Evolutionary conservation across 2,329 filamentous ascomycete genomes (phyloP), one percentile per base, ranked within the genome.

Genomic region (Pseudogymnoascus sp.): DNA sequence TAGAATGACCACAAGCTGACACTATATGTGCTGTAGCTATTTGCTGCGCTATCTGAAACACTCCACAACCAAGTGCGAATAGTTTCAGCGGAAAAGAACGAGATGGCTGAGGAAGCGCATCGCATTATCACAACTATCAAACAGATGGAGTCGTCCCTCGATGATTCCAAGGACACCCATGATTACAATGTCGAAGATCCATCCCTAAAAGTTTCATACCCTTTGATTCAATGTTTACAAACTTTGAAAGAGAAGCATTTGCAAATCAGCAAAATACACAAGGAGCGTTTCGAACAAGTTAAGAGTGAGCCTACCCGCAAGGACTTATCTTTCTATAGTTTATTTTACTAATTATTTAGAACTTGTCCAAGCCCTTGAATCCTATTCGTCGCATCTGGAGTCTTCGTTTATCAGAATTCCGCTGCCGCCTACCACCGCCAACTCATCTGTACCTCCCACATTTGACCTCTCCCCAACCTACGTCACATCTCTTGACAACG

Each of bases 351-450:
- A 38, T 21, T 60, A 1, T n/a, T 14, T 69, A 95, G 91, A 97
- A 80, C 88, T 99, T 67, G 92, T 92, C 23, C 86, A 95, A 76
- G 93, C 93, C 3, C 87, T 99, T 60, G 89, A 96, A 73, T 97
- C 93, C 4, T 99, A 97, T 75, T 96, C 94, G 1, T 96, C 91
- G 8, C 94, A 97, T 74, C 89, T 99, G 56, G 94, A 99, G 74
- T 79, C 90, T 10, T 88, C 88, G 2, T 97, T 97, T 74, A 84
- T 97, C 67, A 85, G 87, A 72, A 87, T 97, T 71, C 83, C 88
- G 42, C 84, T 99, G 5, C 94, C 94, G 1, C 93, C 93, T 0
- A 92, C 89, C 2, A 85, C 84, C 1, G 85, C 88, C 4, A 89
- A 91, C 68, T 85, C 90, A 53, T 86, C 87, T 11, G 82, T 96